Base-by-base conservation (phyloP, 2,329 filamentous ascomycete species). In the Colletotrichum sp. region DNA sequence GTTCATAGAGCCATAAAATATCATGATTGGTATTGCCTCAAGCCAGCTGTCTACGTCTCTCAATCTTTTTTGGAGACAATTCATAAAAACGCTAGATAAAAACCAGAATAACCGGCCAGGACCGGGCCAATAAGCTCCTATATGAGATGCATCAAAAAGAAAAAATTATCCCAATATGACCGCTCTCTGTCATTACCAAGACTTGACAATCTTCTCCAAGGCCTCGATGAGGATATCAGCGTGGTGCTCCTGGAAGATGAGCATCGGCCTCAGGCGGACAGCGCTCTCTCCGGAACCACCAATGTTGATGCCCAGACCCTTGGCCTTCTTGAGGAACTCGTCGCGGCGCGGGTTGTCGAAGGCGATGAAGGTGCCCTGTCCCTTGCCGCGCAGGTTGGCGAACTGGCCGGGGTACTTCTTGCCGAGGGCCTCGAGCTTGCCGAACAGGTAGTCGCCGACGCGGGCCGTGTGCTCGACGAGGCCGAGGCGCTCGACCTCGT, bases 161-260 rank as follows among this genome's bases (percentile, higher is more conserved):
- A 6, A 8, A 8, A 67, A 13, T 12, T 15, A 18, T 32, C 7
- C 52, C 9, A 30, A 36, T 28, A 21, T 16, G 18, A 68, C 21
- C 26, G 34, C n/a, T 16, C 24, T 26, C 26, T 9, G 18, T 39
- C 21, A 62, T 63, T 67, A 77, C 75, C 79, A 83, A 63, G 86
- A 85, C 79, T 86, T 91, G 79, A 92, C 90, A 79, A 96, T 88
- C 89, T 94, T 95, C 89, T 98, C 95, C 79, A 98, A 83, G 28
- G 90, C 90, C 80, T 95, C 95, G 65, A 98, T 85, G 80, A 98
- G 87, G 76, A 98, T 92, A 86, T 98, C 95, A 26, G 94, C 96
- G 86, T 99, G 96, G 84, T 94, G 92, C 90, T 95, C 92, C 91
- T 98, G 94, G 89, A 98, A 97, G 82, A 96, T 93, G 80, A 98